Evolutionary conservation across 805 yeast species (phyloP), one percentile per base, ranked within the genome.

Genomic region (Blastobotrys peoriensis): DNA sequence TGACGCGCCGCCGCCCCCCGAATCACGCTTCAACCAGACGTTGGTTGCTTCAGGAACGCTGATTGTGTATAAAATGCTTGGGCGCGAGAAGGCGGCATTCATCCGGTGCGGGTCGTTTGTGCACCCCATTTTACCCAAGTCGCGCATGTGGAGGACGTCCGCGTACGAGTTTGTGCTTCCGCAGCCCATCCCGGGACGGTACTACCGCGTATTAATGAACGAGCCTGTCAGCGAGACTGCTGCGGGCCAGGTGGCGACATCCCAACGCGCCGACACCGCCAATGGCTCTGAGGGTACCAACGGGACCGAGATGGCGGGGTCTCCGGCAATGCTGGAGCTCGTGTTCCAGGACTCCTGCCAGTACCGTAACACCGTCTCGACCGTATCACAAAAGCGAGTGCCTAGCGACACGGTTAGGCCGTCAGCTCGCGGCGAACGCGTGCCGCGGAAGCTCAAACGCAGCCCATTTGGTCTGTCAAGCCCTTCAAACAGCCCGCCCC

Each of bases 181-280:
- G 0, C 69, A 86, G 46, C 77, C 76, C 21, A 84, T 83, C 54
- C 94, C 94, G 0, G 82, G 79, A 50, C 66, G 91, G 54, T 83
- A 78, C 61, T 86, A 94, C 95, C 70, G 74, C 8, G 30, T 25
- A 25, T 25, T 25, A 25, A 25, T 25, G 22, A 66, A 79, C 2
- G 58, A 54, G 33, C 40, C 53, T 23, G 17, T 36, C 65, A 44
- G 40, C 36, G 39, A 34, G 16, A 38, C 28, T 4, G 45, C 35
- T 5, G 25, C 47, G 5, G 35, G 39, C 5, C 44, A 44, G n/a
- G 44, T 30, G 39, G 27, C 23, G 15, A 44, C 30, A 4, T 44
- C 38, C n/a, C n/a, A 34, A 13, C 28, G 19, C 19, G 38, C 33
- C 16, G 36, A 8, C 10, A 44, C 36, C 27, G 41, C 23, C 36